phyloP scores from a whole-genome alignment of 169 alveolate species.

The Plasmodium coatneyi region DNA sequence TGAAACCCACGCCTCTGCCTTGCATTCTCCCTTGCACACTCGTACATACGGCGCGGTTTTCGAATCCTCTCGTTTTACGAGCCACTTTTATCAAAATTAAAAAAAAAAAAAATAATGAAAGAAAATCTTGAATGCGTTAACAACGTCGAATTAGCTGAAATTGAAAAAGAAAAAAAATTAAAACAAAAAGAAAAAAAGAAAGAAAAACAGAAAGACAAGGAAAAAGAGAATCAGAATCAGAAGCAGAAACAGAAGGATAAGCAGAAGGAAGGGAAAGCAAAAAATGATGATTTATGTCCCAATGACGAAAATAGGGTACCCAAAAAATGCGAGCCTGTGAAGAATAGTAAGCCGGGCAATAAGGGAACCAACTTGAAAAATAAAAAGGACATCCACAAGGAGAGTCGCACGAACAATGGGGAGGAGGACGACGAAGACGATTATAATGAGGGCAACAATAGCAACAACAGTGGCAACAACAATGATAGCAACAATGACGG shows the following conservation, averaged over 20 bases:
- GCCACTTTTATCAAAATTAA: background rate
- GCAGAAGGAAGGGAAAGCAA: background rate
- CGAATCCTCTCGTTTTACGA: background rate
- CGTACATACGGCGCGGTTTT: background rate
- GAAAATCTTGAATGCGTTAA: constrained; percentile 30
- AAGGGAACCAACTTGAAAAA: constrained; percentile 10
- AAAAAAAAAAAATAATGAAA: constrained; percentile 32
- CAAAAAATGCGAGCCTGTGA: constrained; percentile 12
- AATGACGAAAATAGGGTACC: constrained; percentile 17
- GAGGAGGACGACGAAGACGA: background rate
- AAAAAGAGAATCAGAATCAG: background rate
- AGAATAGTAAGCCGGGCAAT: constrained; percentile 9
- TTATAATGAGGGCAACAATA: background rate
- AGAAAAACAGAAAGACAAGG: background rate
- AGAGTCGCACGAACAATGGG: background rate
- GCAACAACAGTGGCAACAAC: background rate
- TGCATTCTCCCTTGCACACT: background rate
- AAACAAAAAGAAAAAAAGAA: background rate
- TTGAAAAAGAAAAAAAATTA: constrained; percentile 11
- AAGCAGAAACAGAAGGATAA: background rate
- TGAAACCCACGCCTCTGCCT: background rate
- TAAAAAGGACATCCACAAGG: constrained; percentile 18
- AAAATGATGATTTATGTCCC: constrained; percentile 1
- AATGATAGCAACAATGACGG: background rate
- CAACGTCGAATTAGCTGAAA: background rate